These are phyloP conservation scores for Camellia oleifera DNA, from an alignment of 179 eudicot species.

Conservation along the genomic window DNA sequence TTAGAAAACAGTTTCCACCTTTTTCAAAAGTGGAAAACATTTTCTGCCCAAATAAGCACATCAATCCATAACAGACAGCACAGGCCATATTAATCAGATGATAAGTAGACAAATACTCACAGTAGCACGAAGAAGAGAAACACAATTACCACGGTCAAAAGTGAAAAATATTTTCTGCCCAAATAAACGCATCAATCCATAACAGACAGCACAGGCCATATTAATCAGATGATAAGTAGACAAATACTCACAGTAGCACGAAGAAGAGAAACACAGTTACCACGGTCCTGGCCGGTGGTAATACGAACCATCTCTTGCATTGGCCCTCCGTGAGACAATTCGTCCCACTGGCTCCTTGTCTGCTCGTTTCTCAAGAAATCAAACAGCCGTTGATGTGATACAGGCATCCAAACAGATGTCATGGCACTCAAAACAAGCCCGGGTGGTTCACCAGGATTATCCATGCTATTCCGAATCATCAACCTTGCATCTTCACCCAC, in stretches of 20 bases:
- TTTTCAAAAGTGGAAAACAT: too few species aligned
- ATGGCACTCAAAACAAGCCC: conserved; percentile 66
- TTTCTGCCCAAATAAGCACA: too few species aligned
- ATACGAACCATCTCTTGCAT: conserved; percentile 44
- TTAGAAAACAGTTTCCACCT: too few species aligned
- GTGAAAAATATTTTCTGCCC: too few species aligned
- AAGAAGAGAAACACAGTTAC: conserved; percentile 46
- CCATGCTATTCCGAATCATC: conserved; percentile 46
- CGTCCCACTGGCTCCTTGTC: conserved; percentile 59
- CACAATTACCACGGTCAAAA: too few species aligned
- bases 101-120: too few species aligned
- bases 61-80: background rate
- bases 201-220: too few species aligned
- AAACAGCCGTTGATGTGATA: conserved; percentile 40
- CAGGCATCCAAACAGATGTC: conserved; percentile 58
- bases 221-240: background rate
- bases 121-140: too few species aligned
- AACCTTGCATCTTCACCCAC: conserved; percentile 36
- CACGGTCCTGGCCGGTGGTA: conserved; percentile 49
- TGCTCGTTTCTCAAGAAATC: conserved; percentile 53
- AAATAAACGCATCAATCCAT: background rate
- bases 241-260: conserved; percentile 49
- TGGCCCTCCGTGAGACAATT: conserved; percentile 51
- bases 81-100: too few species aligned
- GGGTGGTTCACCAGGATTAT: conserved; percentile 55